phyloP scores from a whole-genome alignment of 1,284 basidiomycete species.

The Uromyces viciae-fabae region DNA sequence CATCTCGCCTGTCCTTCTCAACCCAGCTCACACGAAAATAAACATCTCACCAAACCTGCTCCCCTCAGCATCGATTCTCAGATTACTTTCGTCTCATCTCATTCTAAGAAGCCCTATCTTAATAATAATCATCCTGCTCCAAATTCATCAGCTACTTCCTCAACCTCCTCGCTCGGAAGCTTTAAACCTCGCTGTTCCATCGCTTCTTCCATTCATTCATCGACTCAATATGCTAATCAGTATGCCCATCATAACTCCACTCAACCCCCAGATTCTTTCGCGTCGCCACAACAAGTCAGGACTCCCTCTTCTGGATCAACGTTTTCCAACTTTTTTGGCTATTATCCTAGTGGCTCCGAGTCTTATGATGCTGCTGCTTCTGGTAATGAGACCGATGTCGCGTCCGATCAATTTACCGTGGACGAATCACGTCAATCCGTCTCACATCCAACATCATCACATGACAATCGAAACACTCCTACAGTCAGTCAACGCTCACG shows the following conservation, averaged over 20 bases:
- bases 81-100: constrained; percentile 12
- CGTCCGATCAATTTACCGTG: constrained; percentile 1
- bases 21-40: not conserved
- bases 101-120: not conserved
- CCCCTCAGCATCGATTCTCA: constrained; percentile 29
- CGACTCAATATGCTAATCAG: not conserved
- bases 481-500: constrained; percentile 30
- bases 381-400: constrained; percentile 24
- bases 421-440: not conserved
- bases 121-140: not conserved
- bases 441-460: not conserved
- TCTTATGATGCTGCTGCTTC: constrained; percentile 30
- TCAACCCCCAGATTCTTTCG: not conserved
- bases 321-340: constrained; percentile 1
- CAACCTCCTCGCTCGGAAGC: constrained; percentile 25
- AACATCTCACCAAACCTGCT: not conserved
- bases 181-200: constrained; percentile 23
- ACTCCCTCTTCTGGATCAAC: constrained; percentile 17
- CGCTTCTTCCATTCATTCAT: not conserved
- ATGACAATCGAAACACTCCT: constrained; percentile 8
- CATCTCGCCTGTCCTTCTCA: not conserved
- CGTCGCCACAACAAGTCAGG: not conserved
- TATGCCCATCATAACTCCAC: not conserved
- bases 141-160: not conserved
- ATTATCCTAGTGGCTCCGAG: constrained; percentile 13